Base-by-base conservation (phyloP, 108 stramenopile species). In the Stephanodiscus minutulus region DNA sequence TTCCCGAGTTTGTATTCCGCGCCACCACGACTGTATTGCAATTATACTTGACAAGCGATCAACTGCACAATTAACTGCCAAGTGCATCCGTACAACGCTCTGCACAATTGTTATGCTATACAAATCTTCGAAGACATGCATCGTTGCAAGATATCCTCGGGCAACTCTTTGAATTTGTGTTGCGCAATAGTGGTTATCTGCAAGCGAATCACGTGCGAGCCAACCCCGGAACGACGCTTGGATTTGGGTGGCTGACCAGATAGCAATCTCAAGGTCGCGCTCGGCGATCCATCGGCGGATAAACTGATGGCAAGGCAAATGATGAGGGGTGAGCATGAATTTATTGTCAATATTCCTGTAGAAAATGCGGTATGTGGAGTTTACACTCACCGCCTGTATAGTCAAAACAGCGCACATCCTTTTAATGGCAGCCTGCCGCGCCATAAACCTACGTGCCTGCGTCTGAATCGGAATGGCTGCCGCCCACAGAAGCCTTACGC, bases 401-500 rank as follows among this genome's bases (percentile, higher is more conserved):
- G 80, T 81, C 28, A 94, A 77, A 43, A 94, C 53, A 20, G 85
- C 93, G 79, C 88, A 88, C 88, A 91, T 88, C 60, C 87, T 74
- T 62, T 83, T 84, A 17, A 90, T 70, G 5, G 90, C 88, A 57
- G 83, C 68, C 39, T 74, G 78, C 49, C 82, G 87, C 12, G 91
- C 89, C 27, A 94, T 70, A 67, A 74, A 90, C 20, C 87, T 67
- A 49, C 93, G 82, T 8, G 82, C 75, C 53, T 83, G 81, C 52
- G 86, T 70, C 72, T 94, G 93, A 68, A 94, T 91, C 24, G 89
- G 90, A 68, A 91, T 76, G 0, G 93, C 90, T 60, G 91, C 82
- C 43, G 91, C 91, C 61, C 88, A 85, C 37, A 94, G 76, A 0
- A 94, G 64, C 39, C 86, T 61, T 29, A 83, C 68, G 27, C 93